Conservation (phyloP, 2,329 filamentous ascomycete genomes). For the Coniochaeta ligniaria region DNA sequence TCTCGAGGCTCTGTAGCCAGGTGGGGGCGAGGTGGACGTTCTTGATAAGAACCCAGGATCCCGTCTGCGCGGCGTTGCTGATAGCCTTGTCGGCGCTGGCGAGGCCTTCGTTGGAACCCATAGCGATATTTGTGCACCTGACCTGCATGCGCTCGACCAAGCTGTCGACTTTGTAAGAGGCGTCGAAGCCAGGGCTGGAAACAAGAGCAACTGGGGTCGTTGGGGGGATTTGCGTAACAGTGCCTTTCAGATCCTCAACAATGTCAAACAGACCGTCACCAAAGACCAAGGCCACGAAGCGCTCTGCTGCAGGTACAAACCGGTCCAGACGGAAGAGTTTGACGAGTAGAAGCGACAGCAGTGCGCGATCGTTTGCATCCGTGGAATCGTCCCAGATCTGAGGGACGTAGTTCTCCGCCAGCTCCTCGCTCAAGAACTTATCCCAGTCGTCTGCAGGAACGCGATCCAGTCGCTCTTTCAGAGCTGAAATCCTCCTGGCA, state of each 20-base stretch:
- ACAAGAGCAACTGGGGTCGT: constrained; percentile 84
- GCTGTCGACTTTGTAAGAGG: constrained; percentile 97
- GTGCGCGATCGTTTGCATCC: constrained; percentile 63
- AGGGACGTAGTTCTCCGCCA: constrained; percentile 80
- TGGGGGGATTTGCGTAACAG: constrained; percentile 76
- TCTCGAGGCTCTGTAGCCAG: constrained; percentile 96
- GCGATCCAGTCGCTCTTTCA: constrained; percentile 65
- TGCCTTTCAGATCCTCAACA: constrained; percentile 77
- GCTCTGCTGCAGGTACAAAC: constrained; percentile 86
- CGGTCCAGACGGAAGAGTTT: constrained; percentile 94
- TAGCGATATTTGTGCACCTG: constrained; percentile 92
- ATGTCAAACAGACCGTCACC: constrained; percentile 76
- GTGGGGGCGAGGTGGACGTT: constrained; percentile 95
- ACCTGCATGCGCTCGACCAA: constrained; percentile 78
- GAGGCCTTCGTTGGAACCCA: constrained; percentile 94
- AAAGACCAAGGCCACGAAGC: constrained; percentile 83
- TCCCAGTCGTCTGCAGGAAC: constrained; percentile 64
- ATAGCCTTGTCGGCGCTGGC: constrained; percentile 94
- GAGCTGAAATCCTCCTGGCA: constrained; percentile 60
- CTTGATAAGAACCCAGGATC: constrained; percentile 96
- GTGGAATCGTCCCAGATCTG: constrained; percentile 61
- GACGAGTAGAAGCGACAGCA: constrained; percentile 80
- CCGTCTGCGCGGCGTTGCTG: constrained; percentile 81
- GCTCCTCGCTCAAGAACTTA: constrained; percentile 75
- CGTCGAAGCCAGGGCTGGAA: constrained; percentile 94